Base-by-base conservation (phyloP, 768 basidiomycete genomes). In the Suillus variegatus region DNA sequence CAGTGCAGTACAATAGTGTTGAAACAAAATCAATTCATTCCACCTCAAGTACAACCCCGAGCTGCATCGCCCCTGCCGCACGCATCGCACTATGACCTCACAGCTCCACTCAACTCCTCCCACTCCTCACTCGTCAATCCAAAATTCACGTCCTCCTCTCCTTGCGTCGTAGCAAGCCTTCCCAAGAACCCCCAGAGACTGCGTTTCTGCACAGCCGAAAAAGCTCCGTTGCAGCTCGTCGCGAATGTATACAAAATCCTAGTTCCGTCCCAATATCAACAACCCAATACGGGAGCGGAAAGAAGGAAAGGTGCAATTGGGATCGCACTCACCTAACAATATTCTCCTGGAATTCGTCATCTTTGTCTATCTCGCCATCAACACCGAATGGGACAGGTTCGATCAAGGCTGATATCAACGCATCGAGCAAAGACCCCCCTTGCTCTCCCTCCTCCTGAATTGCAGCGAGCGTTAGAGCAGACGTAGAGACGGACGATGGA, bases 261-360 rank as follows among this genome's bases (percentile, higher is more conserved):
- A n/a, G n/a, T n/a, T n/a, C n/a, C n/a, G n/a, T 47, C 44, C 10
- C 44, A 46, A 10, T n/a, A 12, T 49, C 47, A 49, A 49, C 22
- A 25, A 44, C 38, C 38, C 44, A 46, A 49, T 14, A 49, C 13
- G 47, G n/a, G n/a, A 22, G n/a, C 20, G n/a, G 10, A 12, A n/a
- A n/a, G 14, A 22, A 47, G n/a, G 9, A 32, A 32, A 32, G 6
- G 32, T 32, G 10, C 1, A 9, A 38, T 38, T 38, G 2, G n/a
- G n/a, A 47, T 49, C 47, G 22, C 12, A 25, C 47, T 7, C 47
- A 49, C 47, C 22, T 25, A 3, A 49, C 22, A 25, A 49, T 6
- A 25, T 25, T 49, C 22, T 49, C 22, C 13, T 49, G 47, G 47
- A 88, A 88, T 63, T 90, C 87, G 3, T 71, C 71, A 73, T 49